Percentiles rank a stretch among this genome's conserved stretches.
Conservation (phyloP, 345 rosid genomes). For the Ceriops decandra region DNA sequence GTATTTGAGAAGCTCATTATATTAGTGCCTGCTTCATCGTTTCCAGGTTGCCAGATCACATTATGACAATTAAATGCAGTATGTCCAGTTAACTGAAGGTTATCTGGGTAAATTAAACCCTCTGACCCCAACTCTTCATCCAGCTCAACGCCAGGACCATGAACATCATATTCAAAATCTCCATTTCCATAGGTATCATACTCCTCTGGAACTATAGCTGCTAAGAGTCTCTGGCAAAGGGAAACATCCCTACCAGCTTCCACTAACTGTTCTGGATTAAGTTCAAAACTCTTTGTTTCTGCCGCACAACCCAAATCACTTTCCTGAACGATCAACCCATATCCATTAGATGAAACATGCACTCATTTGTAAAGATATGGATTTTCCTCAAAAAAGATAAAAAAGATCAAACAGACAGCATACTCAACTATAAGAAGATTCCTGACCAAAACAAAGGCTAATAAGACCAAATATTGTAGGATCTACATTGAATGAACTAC, state of each 20-base stretch:
- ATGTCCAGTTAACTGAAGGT: conserved; percentile 33
- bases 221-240: conserved; percentile 73
- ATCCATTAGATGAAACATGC: conserved; percentile 25
- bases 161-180: conserved; percentile 45
- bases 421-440: no score
- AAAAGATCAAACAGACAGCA: conserved; percentile 18
- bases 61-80: conserved; percentile 45
- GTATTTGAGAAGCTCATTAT: conserved; percentile 29
- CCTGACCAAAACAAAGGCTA: no score
- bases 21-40: conserved; percentile 53
- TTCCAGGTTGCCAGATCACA: conserved; percentile 42
- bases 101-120: conserved; percentile 44
- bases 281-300: conserved; percentile 28
- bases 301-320: conserved; percentile 23
- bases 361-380: conserved; percentile 27
- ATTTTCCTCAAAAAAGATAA: conserved; percentile 17
- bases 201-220: conserved; percentile 83
- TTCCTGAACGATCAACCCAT: conserved; percentile 33
- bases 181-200: conserved; percentile 42
- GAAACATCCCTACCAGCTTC: conserved; percentile 42
- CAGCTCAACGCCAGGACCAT: conserved; percentile 51
- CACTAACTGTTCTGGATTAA: conserved; percentile 30
- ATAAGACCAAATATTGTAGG: no score
- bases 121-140: conserved; percentile 60
- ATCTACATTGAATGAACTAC: no score